Evolutionary conservation across 106 monocot genomes (phyloP).

Genomic region (Dactylorhiza incarnata): DNA sequence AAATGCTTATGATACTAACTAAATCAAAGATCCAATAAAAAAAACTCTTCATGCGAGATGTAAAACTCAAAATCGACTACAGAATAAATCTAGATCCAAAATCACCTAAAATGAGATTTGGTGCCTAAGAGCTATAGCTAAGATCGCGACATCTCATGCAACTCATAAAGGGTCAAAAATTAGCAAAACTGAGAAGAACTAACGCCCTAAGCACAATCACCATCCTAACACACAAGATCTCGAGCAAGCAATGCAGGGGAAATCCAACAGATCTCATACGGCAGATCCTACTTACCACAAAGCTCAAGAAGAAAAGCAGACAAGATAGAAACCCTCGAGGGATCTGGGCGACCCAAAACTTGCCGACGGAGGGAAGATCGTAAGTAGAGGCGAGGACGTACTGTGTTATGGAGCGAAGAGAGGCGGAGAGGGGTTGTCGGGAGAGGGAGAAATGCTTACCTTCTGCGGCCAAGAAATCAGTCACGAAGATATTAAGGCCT

Average conservation of each 20-base stretch:
- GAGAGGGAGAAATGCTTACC: slow-evolving; percentile 1
- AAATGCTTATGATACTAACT: background rate
- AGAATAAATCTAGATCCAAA: slow-evolving; percentile 10
- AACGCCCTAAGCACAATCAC: background rate
- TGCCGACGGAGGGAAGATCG: background rate
- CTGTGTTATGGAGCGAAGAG: background rate
- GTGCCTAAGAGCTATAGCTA: background rate
- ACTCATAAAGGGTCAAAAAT: background rate
- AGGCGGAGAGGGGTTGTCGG: background rate
- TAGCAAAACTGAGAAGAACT: background rate
- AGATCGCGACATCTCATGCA: background rate
- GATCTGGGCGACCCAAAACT: background rate
- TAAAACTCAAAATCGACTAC: background rate
- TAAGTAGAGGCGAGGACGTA: background rate
- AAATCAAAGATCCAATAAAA: background rate
- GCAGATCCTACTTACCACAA: background rate
- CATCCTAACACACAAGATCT: background rate
- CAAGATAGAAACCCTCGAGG: slow-evolving; percentile 3
- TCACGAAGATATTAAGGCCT: background rate
- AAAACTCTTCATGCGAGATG: background rate
- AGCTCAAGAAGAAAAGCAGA: background rate
- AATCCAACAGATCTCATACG: background rate
- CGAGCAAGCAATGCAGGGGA: background rate
- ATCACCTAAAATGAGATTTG: slow-evolving; percentile 1
- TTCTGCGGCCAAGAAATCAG: slow-evolving; percentile 2